Conservation (phyloP, 2,329 filamentous ascomycete genomes). For the Alternaria longipes region DNA sequence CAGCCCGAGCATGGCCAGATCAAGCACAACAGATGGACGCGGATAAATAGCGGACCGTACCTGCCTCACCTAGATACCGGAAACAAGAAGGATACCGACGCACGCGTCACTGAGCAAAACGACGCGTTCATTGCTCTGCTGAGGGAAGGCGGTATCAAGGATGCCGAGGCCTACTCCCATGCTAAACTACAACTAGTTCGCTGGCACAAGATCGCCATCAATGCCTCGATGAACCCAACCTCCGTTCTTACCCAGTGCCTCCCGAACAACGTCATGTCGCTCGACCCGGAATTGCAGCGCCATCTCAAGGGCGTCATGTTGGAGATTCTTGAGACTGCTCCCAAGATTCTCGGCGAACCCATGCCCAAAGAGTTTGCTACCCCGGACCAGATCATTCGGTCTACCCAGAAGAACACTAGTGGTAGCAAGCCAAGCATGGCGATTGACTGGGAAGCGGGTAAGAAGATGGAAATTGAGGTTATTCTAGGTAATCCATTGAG, state of each 20-base stretch:
- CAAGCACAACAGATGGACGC: constrained; percentile 77
- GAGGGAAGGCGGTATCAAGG: constrained; percentile 68
- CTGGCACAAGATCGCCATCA: constrained; percentile 82
- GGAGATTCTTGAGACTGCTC: constrained; percentile 72
- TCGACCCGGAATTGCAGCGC: constrained; percentile 67
- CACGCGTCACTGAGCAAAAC: constrained; percentile 56
- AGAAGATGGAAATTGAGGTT: constrained; percentile 75
- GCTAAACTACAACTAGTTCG: constrained; percentile 73
- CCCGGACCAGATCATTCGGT: constrained; percentile 69
- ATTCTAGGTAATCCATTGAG: constrained; percentile 76
- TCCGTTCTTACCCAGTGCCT: constrained; percentile 72
- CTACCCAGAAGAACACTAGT: constrained; percentile 68
- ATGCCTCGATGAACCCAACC: constrained; percentile 77
- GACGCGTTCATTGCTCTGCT: constrained; percentile 64
- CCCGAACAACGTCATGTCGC: constrained; percentile 72
- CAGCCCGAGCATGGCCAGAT: constrained; percentile 70
- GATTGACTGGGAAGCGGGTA: constrained; percentile 72
- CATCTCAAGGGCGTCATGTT: constrained; percentile 74
- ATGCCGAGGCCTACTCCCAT: constrained; percentile 71
- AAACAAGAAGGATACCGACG: constrained; percentile 31
- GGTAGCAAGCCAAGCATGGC: constrained; percentile 72
- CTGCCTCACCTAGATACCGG: constrained; percentile 58
- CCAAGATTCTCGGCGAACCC: constrained; percentile 68
- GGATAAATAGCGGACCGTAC: constrained; percentile 75
- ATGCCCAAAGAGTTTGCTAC: constrained; percentile 69